Evolutionary conservation across 1,139 yeast genomes (phyloP), one percentile per base, ranked within the genome.

Genomic region (Hyphopichia khmerensis): DNA sequence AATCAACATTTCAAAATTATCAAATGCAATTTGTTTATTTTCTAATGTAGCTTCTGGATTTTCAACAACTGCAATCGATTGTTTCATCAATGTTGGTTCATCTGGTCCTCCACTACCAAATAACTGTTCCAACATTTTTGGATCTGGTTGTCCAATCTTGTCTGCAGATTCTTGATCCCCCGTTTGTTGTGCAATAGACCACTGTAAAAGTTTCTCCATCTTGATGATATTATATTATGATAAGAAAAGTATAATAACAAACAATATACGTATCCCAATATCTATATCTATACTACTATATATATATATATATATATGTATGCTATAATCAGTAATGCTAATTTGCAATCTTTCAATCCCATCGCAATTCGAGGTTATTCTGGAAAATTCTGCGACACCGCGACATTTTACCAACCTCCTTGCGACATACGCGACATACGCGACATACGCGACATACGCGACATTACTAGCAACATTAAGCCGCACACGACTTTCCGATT

Each of bases 1-100:
- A 46, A 93, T 86, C 45, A 93, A 73, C 95, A 91, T 89, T 62
- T 93, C 97, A 56, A 91, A 85, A 61, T 90, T 89, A 49, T 93
- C 98, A 47, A 91, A 77, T 0, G 98, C 96, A 14, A 80, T 78
- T 44, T 83, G 75, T 52, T 84, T 84, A 55, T 77, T 76, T 39
- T 84, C 93, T 27, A 78, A 56, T 3, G 75, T 74, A 16, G 83
- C 83, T 37, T 80, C 84, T n/a, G 81, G 78, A 56, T 79, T 75
- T n/a, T 66, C 60, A 7, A 87, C 80, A 14, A 87, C 84, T 9
- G 59, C 57, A 60, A 89, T 79, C 27, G 88, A 79, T 52, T 87
- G 84, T 52, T 75, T 81, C 98, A 90, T 91, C 43, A 87, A 68
- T 2, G 88, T 74, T 7, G 95, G 91, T 59, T 90, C 97, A 66